A percentile compares a stretch with the other conserved stretches of the same genome.
phyloP scores from a whole-genome alignment of 2,329 filamentous ascomycete genomes.

The Rutstroemia sp. region DNA sequence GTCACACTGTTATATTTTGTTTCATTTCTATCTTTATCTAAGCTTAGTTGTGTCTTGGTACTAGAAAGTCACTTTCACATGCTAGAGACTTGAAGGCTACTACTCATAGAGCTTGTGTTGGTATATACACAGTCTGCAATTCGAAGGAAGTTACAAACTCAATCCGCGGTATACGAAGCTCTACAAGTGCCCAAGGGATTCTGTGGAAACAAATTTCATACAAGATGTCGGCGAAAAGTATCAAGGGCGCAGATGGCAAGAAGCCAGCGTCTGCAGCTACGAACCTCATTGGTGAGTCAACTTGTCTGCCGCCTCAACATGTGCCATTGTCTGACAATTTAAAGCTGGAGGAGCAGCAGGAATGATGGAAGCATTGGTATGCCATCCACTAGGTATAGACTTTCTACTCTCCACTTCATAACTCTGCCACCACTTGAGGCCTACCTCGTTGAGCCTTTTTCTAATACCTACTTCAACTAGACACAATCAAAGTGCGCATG shows the following conservation, averaged over 20 bases:
- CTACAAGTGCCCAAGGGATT: neutral
- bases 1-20: neutral
- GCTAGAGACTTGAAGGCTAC: neutral
- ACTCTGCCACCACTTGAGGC: neutral
- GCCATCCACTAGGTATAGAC: conserved; percentile 77
- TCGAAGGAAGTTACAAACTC: neutral
- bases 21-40: neutral
- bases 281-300: conserved; percentile 72
- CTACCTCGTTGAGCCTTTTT: neutral
- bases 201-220: neutral
- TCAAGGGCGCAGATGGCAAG: conserved; percentile 52
- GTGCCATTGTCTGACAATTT: conserved; percentile 14
- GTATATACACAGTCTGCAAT: neutral
- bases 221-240: conserved; percentile 52
- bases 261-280: conserved; percentile 78
- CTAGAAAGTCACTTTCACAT: conserved; percentile 1
- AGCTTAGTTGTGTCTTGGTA: neutral
- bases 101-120: neutral
- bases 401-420: neutral
- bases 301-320: neutral
- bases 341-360: conserved; percentile 90
- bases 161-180: neutral
- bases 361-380: conserved; percentile 98
- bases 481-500: conserved; percentile 99
- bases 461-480: conserved; percentile 34